Conservation (phyloP, 495 filamentous ascomycete genomes). For the Hypoxylon fragiforme region DNA sequence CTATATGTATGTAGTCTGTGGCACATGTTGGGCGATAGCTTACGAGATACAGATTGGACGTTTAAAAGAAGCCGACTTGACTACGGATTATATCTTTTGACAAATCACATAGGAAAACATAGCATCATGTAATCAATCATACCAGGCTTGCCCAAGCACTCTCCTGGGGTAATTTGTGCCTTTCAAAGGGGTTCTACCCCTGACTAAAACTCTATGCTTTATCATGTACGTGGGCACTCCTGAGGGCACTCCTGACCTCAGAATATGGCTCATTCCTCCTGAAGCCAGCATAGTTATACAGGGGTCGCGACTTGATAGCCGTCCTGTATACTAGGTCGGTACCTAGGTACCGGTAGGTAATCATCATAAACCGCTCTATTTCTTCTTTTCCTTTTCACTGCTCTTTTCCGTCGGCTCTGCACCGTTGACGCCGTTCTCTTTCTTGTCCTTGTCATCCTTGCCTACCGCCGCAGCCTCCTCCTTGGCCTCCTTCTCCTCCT, state of each 20-base stretch:
- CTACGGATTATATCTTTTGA: no score
- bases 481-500: constrained; percentile 89
- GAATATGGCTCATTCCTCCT: constrained; percentile 3
- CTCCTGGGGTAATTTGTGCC: background rate
- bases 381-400: constrained; percentile 65
- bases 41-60: no score
- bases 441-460: constrained; percentile 61
- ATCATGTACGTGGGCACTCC: no score
- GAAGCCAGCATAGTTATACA: constrained; percentile 33
- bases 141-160: background rate
- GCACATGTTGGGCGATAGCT: no score
- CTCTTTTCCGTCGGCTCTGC: constrained; percentile 71
- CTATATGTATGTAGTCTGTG: no score
- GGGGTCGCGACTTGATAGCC: constrained; percentile 9
- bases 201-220: constrained; percentile 16
- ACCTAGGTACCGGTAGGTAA: no score
- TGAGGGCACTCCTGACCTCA: constrained; percentile 16
- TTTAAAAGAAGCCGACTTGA: background rate
- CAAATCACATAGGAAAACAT: background rate
- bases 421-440: constrained; percentile 61
- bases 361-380: constrained; percentile 38
- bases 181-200: background rate
- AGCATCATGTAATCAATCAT: background rate
- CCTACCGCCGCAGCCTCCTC: constrained; percentile 58
- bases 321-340: no score